These are phyloP conservation scores for Apophysomyces ossiformis DNA, from an alignment of 371 early-diverging fungal species.

Conservation along the genomic window DNA sequence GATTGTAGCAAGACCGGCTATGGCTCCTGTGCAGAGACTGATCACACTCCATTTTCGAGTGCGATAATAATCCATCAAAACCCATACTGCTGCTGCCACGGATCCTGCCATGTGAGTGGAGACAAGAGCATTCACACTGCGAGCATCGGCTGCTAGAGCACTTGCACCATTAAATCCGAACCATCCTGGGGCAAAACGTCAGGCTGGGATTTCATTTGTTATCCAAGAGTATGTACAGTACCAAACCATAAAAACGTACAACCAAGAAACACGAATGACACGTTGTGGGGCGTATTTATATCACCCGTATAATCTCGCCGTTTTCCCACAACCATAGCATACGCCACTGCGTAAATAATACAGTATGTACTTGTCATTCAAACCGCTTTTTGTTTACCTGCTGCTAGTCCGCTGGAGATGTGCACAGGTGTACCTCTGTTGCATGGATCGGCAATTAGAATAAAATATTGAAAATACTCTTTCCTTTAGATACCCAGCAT, in stretches of 20 bases:
- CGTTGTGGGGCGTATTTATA: slow-evolving; percentile 77
- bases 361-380: not conserved
- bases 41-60: slow-evolving; percentile 74
- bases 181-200: slow-evolving; percentile 26
- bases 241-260: slow-evolving; percentile 85
- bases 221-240: slow-evolving; percentile 36
- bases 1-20: slow-evolving; percentile 76
- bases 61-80: slow-evolving; percentile 70
- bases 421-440: slow-evolving; percentile 84
- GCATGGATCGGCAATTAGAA: not conserved
- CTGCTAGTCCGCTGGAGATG: slow-evolving; percentile 81
- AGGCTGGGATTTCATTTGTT: not conserved
- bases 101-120: slow-evolving; percentile 78
- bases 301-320: slow-evolving; percentile 68
- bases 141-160: slow-evolving; percentile 73
- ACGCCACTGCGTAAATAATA: slow-evolving; percentile 58
- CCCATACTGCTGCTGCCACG: slow-evolving; percentile 74
- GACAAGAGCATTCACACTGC: slow-evolving; percentile 75
- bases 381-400: slow-evolving; percentile 29
- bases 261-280: slow-evolving; percentile 82
- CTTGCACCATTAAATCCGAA: slow-evolving; percentile 48
- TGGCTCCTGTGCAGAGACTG: slow-evolving; percentile 85
- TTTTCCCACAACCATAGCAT: slow-evolving; percentile 79
- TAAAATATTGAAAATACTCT: not conserved
- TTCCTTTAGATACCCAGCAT: slow-evolving; percentile 58